Base-by-base conservation (phyloP, 352 stramenopile genomes). In the Phytophthora melonis region DNA sequence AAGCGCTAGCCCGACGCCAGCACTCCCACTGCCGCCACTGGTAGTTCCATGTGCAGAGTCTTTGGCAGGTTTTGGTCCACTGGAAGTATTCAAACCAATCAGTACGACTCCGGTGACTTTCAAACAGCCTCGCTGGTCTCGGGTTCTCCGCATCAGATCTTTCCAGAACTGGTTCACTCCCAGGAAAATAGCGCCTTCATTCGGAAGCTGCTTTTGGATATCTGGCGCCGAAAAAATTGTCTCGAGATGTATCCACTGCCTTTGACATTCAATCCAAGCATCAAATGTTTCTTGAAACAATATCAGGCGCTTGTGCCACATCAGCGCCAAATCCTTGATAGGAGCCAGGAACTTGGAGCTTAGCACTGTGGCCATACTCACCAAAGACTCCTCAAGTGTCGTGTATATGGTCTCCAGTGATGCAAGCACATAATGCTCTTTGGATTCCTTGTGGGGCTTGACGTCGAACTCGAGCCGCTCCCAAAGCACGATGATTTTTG, bases 361-460 rank as follows among this genome's bases (percentile, higher is more conserved):
- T n/a, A 98, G 59, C 7, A 98, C 81, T 7, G 93, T 89, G 6
- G 94, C 97, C 72, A 98, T 91, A 14, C 77, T 97, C 7, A 98
- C 89, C 11, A 98, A 81, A 0, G 92, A 97, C 63, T 98, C 94
- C 70, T 98, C 94, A 9, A 98, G 70, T 30, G 77, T 84, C 7
- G 89, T 81, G 21, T 96, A 88, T 6, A 98, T 80, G 39, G 88
- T 83, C 32, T 93, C 91, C n/a, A 88, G 81, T 25, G 91, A 87
- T 0, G 84, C 81, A 0, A 98, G 75, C 21, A 98, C 83, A 64
- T 80, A 98, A 59, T 93, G 81, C 52, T 98, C 94, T 65, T 97
- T 98, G 6, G 72, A 79, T 54, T 98, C 93, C 59, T 98, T 98
- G 82, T 98, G 97, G 3, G 70, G 54, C 61, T 93, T 93, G 16